Evolutionary conservation across 257 asterid genomes (phyloP), one percentile per base, ranked within the genome.

Genomic region (Penstemon davidsonii): DNA sequence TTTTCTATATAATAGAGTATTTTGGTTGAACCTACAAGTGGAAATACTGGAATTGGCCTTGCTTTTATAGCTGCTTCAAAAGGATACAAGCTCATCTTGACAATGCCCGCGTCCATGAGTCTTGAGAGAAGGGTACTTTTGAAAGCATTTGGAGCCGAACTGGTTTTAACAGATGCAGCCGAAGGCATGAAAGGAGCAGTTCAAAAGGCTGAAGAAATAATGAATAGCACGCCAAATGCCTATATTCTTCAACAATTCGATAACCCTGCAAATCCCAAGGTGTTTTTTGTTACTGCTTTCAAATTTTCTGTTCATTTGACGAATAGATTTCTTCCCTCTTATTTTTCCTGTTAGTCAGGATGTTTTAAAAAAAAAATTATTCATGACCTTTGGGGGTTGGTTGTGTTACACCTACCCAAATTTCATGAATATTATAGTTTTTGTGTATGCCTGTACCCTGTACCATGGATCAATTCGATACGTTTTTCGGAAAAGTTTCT

Each of bases 41-140:
- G 99, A 49, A 94, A 94, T 79, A 94, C 99, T 46, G 99, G 97
- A 70, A 94, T 94, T 55, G 99, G 97, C 51, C 96, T 94, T 46
- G 96, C 99, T 64, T 94, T 94, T 76, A 91, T 94, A 64, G 99
- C 99, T 75, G 99, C 99, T 70, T 87, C 97, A 60, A 91, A 78
- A 81, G 97, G 97, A 78, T 94, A 94, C 81, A 94, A 88, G 81
- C 96, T 94, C 77, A 94, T 94, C 79, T 74, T 94, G 80, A 91
- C 99, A 6, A 90, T 94, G 99, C 99, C 99, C n/a, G 90, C 99
- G 25, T 94, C 99, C 78, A 94, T 94, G 97, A 94, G 97, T 88
- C 93, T 91, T 66, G 99, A 94, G 79, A 91, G 99, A 85, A 87
- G 97, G 84, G 96, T 94, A 67, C 91, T 94, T 80, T 73, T 94